Conservation (phyloP, 1,139 yeast species). For the Arxiozyma heterogenica region DNA sequence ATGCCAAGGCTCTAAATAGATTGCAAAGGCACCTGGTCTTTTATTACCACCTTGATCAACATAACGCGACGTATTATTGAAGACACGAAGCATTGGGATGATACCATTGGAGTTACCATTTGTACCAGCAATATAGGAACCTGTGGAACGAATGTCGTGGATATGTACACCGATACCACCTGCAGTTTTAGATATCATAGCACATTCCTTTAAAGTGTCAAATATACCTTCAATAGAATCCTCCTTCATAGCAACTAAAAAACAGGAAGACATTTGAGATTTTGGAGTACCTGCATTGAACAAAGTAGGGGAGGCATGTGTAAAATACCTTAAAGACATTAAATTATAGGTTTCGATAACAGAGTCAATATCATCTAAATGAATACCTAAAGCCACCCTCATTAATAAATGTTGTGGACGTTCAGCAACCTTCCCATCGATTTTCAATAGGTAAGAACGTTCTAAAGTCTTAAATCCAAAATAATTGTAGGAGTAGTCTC, state of each 20-base stretch:
- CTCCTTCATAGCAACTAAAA: conserved; percentile 75
- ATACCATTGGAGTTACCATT: conserved; percentile 88
- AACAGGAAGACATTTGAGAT: conserved; percentile 82
- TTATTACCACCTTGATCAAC: conserved; percentile 94
- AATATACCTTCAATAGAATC: conserved; percentile 89
- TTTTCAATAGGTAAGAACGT: conserved; percentile 66
- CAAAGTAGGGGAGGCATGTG: conserved; percentile 84
- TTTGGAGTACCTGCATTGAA: conserved; percentile 83
- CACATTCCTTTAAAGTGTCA: conserved; percentile 76
- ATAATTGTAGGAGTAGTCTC: conserved; percentile 71
- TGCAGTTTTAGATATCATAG: conserved; percentile 78
- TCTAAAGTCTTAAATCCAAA: conserved; percentile 84
- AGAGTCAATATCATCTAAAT: conserved; percentile 59
- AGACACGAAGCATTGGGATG: conserved; percentile 83
- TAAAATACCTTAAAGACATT: conserved; percentile 76
- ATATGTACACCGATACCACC: conserved; percentile 86
- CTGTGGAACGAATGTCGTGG: conserved; percentile 74
- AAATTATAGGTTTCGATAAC: conserved; percentile 71
- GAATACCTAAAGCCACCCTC: conserved; percentile 87
- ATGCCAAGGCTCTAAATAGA: conserved; percentile 89
- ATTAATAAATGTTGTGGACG: conserved; percentile 83
- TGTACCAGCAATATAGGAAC: conserved; percentile 79
- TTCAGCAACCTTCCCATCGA: conserved; percentile 61
- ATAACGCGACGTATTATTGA: conserved; percentile 81
- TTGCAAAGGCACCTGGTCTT: conserved; percentile 87